Conservation (phyloP, 202 grass and related monocot species). For the Elaeis oleifera region DNA sequence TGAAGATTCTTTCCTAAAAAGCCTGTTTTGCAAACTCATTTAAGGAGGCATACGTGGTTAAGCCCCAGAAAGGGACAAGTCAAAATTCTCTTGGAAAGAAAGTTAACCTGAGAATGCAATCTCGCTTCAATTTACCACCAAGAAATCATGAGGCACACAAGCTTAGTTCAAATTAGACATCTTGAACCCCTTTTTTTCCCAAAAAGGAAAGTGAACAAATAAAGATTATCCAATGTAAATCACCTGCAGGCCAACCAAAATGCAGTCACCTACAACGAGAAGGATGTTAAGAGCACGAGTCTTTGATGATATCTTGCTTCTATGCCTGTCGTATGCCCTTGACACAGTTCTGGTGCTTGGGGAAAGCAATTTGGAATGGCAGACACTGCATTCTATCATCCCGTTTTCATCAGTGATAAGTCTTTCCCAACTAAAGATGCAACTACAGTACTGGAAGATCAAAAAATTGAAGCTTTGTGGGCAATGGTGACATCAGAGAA, state of each 20-base stretch:
- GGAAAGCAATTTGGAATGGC: slow-evolving; percentile 60
- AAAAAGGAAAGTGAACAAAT: not conserved
- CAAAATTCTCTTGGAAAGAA: no score
- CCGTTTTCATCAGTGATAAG: slow-evolving; percentile 58
- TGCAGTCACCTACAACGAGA: slow-evolving; percentile 80
- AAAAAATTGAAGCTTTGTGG: slow-evolving; percentile 4
- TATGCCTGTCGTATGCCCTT: slow-evolving; percentile 82
- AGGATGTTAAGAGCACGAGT: slow-evolving; percentile 55
- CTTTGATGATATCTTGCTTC: slow-evolving; percentile 77
- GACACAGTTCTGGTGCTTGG: slow-evolving; percentile 66
- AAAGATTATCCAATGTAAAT: slow-evolving; percentile 12
- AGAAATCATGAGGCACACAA: no score
- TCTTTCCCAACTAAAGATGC: slow-evolving; percentile 6
- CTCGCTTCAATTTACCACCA: no score
- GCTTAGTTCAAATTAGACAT: no score
- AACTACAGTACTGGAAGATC: slow-evolving; percentile 7
- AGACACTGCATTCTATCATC: slow-evolving; percentile 65
- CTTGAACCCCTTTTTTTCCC: no score
- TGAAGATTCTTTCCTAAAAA: no score
- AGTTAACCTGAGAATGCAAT: no score
- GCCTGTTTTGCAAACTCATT: no score
- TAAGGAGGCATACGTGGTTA: no score
- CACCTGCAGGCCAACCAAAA: slow-evolving; percentile 91
- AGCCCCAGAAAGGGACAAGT: no score
- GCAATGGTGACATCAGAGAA: slow-evolving; percentile 23